Percentiles rank a stretch among this genome's conserved stretches.
Evolutionary conservation across 306 rosid species (phyloP).

Genomic region (Acacia acuminata): DNA sequence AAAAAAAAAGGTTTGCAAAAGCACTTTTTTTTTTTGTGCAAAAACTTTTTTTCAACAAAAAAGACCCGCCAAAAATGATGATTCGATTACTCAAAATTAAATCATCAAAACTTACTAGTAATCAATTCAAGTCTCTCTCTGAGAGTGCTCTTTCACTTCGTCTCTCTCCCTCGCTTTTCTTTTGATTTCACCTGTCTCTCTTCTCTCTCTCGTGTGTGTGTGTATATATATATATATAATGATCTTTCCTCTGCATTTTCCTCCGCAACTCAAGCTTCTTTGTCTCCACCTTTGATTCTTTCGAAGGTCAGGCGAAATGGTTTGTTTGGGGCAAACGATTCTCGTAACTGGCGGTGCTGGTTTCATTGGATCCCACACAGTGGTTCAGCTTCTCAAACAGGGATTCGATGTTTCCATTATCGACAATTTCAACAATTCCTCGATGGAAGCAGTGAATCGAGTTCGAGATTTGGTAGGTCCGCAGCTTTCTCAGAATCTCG

Average conservation of each 20-base stretch:
- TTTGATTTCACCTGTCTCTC: background rate
- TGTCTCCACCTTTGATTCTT: background rate
- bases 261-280: background rate
- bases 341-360: slow-evolving; percentile 87
- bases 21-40: too few relatives aligned
- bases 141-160: background rate
- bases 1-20: background rate
- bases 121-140: background rate
- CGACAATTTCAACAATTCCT: slow-evolving; percentile 71
- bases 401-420: slow-evolving; percentile 61
- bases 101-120: background rate
- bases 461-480: slow-evolving; percentile 65
- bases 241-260: background rate
- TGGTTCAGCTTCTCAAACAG: slow-evolving; percentile 64
- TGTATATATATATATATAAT: background rate
- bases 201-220: background rate
- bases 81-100: background rate
- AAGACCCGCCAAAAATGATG: background rate
- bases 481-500: slow-evolving; percentile 56
- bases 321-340: slow-evolving; percentile 42
- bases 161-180: slow-evolving; percentile 14
- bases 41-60: background rate
- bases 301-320: slow-evolving; percentile 29
- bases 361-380: slow-evolving; percentile 80
- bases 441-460: slow-evolving; percentile 59